Conservation (phyloP, 495 filamentous ascomycete genomes). For the Podospora fimiseda region DNA sequence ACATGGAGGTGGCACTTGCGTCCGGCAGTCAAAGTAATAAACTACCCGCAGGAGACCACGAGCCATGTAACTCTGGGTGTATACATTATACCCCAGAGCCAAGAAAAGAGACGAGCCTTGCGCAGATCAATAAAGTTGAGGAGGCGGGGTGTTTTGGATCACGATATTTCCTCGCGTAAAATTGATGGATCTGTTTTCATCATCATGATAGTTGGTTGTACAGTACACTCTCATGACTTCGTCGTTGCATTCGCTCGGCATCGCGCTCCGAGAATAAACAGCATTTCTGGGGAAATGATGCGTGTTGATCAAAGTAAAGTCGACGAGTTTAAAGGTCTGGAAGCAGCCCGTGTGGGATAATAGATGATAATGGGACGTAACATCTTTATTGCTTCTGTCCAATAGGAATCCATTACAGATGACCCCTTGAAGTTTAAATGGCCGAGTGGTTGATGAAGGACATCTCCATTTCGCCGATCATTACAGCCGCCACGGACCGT, state of each 20-base stretch:
- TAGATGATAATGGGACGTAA: neutral
- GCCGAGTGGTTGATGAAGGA: neutral
- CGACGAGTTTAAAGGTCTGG: neutral
- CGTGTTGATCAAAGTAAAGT: neutral
- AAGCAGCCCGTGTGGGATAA: neutral
- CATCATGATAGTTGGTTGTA: neutral
- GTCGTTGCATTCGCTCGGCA: neutral
- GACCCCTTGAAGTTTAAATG: neutral
- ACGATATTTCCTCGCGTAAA: neutral
- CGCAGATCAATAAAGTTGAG: too few species aligned
- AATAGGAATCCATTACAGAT: neutral
- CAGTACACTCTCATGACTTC: neutral
- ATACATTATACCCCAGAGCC: neutral
- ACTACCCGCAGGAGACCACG: constrained; percentile 9
- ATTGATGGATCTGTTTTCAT: neutral
- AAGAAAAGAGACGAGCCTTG: neutral
- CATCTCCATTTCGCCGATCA: neutral
- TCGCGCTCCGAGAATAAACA: neutral
- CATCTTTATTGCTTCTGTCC: neutral
- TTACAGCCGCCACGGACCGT: neutral
- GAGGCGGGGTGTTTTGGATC: too few species aligned
- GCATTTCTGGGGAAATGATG: neutral
- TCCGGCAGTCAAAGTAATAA: constrained; percentile 19
- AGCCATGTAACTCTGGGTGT: constrained; percentile 10
- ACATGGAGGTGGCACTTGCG: constrained; percentile 17